Base-by-base conservation (phyloP, 441 rosid genomes). In the Macaranga tanarius region DNA sequence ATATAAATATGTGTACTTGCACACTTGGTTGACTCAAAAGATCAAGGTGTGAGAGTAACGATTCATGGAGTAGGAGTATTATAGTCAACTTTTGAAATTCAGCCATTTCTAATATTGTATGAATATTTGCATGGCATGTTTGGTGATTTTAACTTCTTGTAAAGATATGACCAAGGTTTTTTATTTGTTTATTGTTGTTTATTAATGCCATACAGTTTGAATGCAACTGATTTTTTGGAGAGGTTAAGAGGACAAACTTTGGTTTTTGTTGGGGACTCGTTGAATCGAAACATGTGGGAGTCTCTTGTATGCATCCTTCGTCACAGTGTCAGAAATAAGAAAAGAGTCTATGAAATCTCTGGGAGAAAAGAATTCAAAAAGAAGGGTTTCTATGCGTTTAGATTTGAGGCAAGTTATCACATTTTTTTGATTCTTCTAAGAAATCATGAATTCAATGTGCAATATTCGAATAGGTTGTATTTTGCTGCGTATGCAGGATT, bases 251-350 rank as follows among this genome's bases (percentile, higher is more conserved):
- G 90, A 67, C 89, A 86, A 79, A 86, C 88, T 48, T 69, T 92
- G 38, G 91, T 84, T 50, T 92, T 88, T 79, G 87, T 90, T 4
- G 95, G 97, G 3, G 97, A 92, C 79, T 92, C 97, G 1, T 77
- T 90, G n/a, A 89, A 90, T n/a, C 82, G 95, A 59, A 92, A 92
- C 73, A 90, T 92, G 97, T 92, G 93, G 95, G 93, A 92, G 71
- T 90, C 95, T 59, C 76, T 92, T 9, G 91, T 88, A 47, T 92
- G 97, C 74, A 82, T 87, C 50, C 91, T 90, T 38, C 78, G 82
- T 48, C 84, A 86, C 65, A 80, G 89, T 38, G 81, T 85, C 52
- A 67, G 76, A 70, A 80, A 90, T 75, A 71, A 84, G 77, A 83
- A 76, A 38, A 82, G 79, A 26, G 91, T 92, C 40, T 86, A 79